Evolutionary conservation across 2,329 filamentous ascomycete species (phyloP).

Genomic region (Harringtonia aguacate): DNA sequence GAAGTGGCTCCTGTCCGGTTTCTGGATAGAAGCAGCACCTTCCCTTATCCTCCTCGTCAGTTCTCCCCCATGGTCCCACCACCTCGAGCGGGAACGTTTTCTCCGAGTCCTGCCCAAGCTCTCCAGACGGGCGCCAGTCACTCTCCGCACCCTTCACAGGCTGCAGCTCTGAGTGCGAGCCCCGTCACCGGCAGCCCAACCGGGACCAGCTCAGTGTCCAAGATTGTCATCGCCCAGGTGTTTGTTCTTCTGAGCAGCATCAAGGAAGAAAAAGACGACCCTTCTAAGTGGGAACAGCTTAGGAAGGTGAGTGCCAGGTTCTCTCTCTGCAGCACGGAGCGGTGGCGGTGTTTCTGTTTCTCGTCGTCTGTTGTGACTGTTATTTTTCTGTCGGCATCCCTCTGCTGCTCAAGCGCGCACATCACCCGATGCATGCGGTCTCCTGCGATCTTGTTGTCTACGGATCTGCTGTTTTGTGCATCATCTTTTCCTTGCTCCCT

Average conservation of each 20-base stretch:
- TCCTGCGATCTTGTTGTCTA: too few species aligned
- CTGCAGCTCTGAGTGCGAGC: conserved; percentile 47
- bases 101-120: conserved; percentile 48
- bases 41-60: conserved; percentile 6
- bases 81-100: conserved; percentile 54
- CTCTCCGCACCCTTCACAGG: conserved; percentile 46
- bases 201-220: conserved; percentile 61
- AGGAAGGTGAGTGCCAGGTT: conserved; percentile 82
- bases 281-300: conserved; percentile 90
- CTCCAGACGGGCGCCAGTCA: conserved; percentile 45
- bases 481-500: background rate
- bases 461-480: too few species aligned
- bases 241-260: conserved; percentile 89
- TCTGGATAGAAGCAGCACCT: conserved; percentile 13
- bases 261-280: conserved; percentile 81
- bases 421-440: too few species aligned
- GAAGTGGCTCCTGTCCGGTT: conserved; percentile 14
- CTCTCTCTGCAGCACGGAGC: too few species aligned
- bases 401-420: too few species aligned
- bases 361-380: too few species aligned
- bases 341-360: too few species aligned
- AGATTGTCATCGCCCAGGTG: conserved; percentile 91
- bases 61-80: conserved; percentile 42
- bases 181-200: conserved; percentile 53
- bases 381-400: too few species aligned